Evolutionary conservation across 768 basidiomycete genomes (phyloP).

Genomic region (Termitomyces sp.): DNA sequence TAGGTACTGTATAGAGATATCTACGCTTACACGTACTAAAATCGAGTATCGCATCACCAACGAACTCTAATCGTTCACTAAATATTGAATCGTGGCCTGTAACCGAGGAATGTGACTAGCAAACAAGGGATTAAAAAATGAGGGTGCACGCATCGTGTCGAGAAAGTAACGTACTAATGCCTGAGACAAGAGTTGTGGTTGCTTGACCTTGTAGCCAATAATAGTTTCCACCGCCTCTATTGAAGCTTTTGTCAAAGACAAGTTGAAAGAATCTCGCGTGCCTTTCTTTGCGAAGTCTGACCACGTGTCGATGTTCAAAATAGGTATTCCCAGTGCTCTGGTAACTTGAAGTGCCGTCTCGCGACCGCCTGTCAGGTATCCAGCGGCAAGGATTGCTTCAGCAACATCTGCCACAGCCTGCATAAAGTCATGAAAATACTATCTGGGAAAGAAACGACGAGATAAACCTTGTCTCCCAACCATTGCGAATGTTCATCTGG

Average conservation of each 20-base stretch:
- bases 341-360: conserved; percentile 60
- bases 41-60: conserved; percentile 84
- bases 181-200: conserved; percentile 61
- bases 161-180: conserved; percentile 54
- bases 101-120: conserved; percentile 64
- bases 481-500: conserved; percentile 35
- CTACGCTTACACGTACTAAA: conserved; percentile 48
- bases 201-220: conserved; percentile 56
- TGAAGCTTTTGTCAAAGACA: conserved; percentile 41
- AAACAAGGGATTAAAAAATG: conserved; percentile 5
- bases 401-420: conserved; percentile 81
- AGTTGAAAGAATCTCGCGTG: conserved; percentile 36
- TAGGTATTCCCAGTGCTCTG: conserved; percentile 60
- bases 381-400: conserved; percentile 82
- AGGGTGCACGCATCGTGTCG: not conserved
- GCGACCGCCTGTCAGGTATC: conserved; percentile 68
- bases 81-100: conserved; percentile 50
- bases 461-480: conserved; percentile 75
- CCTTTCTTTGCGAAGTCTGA: conserved; percentile 60
- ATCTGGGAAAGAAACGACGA: not conserved
- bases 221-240: conserved; percentile 56
- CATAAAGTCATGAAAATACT: not conserved
- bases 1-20: conserved; percentile 4
- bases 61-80: conserved; percentile 78
- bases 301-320: conserved; percentile 65